These are phyloP conservation scores for Pseudopediastrum boryanum DNA, from an alignment of 139 green algal species.

Conservation along the genomic window DNA sequence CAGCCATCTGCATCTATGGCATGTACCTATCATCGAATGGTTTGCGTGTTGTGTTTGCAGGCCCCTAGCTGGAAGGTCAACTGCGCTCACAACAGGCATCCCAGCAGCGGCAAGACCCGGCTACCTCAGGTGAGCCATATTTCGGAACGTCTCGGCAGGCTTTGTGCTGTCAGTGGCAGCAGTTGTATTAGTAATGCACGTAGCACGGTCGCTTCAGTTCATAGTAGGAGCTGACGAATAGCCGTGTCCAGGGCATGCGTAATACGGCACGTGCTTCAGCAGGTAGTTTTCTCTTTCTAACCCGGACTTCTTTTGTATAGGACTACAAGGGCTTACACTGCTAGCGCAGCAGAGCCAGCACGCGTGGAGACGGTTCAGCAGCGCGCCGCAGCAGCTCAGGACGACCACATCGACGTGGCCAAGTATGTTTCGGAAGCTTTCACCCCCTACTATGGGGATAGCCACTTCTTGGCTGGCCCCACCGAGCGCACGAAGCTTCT, in stretches of 20 bases:
- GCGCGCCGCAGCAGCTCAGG: not conserved
- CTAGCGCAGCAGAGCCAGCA: slow-evolving; percentile 23
- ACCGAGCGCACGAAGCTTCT: slow-evolving; percentile 56
- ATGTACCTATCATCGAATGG: no score
- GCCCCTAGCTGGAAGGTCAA: no score
- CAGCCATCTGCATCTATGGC: no score
- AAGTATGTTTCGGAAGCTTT: slow-evolving; percentile 50
- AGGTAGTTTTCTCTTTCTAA: not conserved
- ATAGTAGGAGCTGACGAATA: not conserved
- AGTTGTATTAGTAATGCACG: no score
- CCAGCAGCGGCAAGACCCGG: no score
- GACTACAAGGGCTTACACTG: not conserved
- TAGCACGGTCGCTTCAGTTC: no score
- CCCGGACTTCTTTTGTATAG: no score
- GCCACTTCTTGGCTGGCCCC: slow-evolving; percentile 59
- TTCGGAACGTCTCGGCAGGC: no score
- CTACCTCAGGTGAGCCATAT: no score
- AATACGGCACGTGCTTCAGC: not conserved
- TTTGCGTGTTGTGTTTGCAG: no score
- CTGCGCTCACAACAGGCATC: no score
- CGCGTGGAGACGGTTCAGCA: not conserved
- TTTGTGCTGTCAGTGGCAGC: no score
- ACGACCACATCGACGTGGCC: slow-evolving; percentile 29
- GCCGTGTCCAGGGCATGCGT: not conserved
- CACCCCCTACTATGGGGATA: slow-evolving; percentile 60